A percentile compares a stretch with the other conserved stretches of the same genome.
These are phyloP conservation scores for Fusarium buharicum DNA, from an alignment of 2,329 filamentous ascomycete genomes.

Conservation along the genomic window DNA sequence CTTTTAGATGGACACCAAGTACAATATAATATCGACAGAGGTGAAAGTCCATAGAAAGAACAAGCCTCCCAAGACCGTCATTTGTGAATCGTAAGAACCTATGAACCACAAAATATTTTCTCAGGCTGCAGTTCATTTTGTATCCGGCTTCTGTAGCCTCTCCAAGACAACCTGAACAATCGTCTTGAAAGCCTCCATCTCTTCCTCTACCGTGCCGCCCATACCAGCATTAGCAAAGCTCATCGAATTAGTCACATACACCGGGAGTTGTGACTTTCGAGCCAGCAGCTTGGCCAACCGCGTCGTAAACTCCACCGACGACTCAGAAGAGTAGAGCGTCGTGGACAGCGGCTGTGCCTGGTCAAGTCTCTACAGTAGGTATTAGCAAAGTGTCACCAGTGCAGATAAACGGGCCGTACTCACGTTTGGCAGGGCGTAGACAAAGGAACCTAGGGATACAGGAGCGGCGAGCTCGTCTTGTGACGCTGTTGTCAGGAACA, in stretches of 20 bases:
- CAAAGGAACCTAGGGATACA: constrained; percentile 82
- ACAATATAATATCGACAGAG: background rate
- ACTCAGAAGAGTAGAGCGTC: constrained; percentile 78
- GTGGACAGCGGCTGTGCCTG: constrained; percentile 76
- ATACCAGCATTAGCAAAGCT: constrained; percentile 78
- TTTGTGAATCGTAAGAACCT: background rate
- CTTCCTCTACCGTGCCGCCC: constrained; percentile 87
- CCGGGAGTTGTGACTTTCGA: constrained; percentile 75
- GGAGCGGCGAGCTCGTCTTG: constrained; percentile 62
- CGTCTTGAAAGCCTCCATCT: constrained; percentile 86
- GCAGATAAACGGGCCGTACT: constrained; percentile 38
- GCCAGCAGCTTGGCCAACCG: constrained; percentile 85
- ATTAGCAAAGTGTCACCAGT: constrained; percentile 22
- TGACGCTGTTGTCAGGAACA: constrained; percentile 70
- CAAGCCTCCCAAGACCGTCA: background rate
- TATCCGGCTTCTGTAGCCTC: constrained; percentile 41
- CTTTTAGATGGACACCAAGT: background rate
- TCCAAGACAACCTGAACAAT: constrained; percentile 73
- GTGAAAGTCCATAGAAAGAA: background rate
- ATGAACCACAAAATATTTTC: background rate
- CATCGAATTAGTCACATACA: constrained; percentile 92
- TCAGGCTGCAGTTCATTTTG: constrained; percentile 15
- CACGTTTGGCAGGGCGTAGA: constrained; percentile 94
- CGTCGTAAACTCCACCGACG: constrained; percentile 86
- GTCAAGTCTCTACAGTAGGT: constrained; percentile 58